Base-by-base conservation (phyloP, 202 grass and related monocot genomes). In the Saccharum hybrid region DNA sequence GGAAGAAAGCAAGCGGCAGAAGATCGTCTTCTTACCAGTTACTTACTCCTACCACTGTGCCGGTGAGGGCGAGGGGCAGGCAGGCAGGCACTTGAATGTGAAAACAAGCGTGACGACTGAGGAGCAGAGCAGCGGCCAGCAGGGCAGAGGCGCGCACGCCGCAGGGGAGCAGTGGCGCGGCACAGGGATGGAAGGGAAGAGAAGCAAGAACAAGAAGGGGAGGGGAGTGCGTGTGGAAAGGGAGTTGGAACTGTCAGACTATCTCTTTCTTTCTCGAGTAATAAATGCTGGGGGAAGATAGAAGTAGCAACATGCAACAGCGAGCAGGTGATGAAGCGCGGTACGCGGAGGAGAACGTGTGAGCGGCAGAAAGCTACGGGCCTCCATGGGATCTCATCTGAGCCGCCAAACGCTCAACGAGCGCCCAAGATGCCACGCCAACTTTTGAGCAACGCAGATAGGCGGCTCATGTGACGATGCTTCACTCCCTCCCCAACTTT, bases 161-260 rank as follows among this genome's bases (percentile, higher is more conserved):
- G 19, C 7, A 56, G 51, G 18, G 16, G 5, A 52, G 49, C 49
- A 52, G 48, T n/a, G 51, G 51, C 51, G 18, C 51, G 51, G 51
- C 51, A 56, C 49, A 52, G 49, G 74, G 37, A 33, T 51, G 76
- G 63, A 54, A 10, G 62, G 19, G 11, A 11, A n/a, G 12, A 37
- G 12, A 37, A 37, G 36, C 26, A 26, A 26, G 26, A 26, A 26
- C 36, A 37, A 37, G 43, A 28, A 40, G 38, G 1, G 26, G 26
- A 26, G 26, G 26, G 16, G 5, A 15, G 18, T 0, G 39, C 36
- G 80, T 73, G 72, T 81, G 82, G 71, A 60, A 18, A 63, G 78
- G 60, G 78, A 2, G 13, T 26, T 89, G 36, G 69, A 81, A 81
- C 59, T 43, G 83, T 78, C 72, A 77, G 72, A 78, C 83, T 45